These are phyloP conservation scores for Pseudocercospora vitis DNA, from an alignment of 2,329 filamentous ascomycete genomes.

Conservation along the genomic window DNA sequence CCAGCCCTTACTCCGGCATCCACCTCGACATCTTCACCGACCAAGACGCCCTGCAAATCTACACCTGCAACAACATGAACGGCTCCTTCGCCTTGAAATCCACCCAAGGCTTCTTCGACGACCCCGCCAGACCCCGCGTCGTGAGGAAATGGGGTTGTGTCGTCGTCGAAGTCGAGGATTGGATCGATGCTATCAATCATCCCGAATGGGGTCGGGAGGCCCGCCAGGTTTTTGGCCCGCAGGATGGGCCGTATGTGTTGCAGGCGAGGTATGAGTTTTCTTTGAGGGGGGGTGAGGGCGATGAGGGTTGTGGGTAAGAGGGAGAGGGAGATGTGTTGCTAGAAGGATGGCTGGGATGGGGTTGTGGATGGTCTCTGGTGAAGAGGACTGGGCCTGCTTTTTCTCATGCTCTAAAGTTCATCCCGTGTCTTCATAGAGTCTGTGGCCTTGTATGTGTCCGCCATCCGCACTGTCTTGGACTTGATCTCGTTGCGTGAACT, in stretches of 20 bases:
- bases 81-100: conserved; percentile 65
- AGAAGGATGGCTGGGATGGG: no score
- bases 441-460: no score
- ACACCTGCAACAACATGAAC: conserved; percentile 76
- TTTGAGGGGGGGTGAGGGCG: conserved; percentile 11
- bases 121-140: conserved; percentile 57
- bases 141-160: conserved; percentile 77
- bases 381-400: no score
- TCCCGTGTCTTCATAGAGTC: no score
- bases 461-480: no score
- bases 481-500: no score
- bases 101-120: conserved; percentile 64
- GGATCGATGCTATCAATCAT: conserved; percentile 93
- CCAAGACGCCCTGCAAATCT: conserved; percentile 86
- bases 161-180: conserved; percentile 69
- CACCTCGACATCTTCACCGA: conserved; percentile 77
- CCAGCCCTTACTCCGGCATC: conserved; percentile 77
- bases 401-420: no score
- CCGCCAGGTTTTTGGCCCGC: conserved; percentile 51
- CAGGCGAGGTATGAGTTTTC: conserved; percentile 48
- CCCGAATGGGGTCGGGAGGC: conserved; percentile 75
- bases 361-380: no score
- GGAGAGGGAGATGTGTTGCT: no score
- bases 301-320: background rate
- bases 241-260: conserved; percentile 45